phyloP scores from a whole-genome alignment of 768 basidiomycete species.

The Pulveroboletus sp. region DNA sequence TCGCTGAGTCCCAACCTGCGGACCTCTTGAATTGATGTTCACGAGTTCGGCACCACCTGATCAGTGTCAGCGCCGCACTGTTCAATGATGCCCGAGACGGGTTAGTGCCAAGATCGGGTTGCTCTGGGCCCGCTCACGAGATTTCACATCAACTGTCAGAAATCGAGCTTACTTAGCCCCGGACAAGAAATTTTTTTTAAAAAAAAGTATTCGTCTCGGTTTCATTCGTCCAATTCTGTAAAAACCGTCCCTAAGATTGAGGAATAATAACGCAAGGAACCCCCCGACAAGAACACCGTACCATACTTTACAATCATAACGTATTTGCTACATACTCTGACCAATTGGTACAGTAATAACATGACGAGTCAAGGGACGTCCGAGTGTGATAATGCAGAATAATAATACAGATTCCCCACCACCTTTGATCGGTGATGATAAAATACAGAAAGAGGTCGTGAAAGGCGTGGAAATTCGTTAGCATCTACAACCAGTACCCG shows the following conservation, averaged over 20 bases:
- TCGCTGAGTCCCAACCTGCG: conserved; percentile 19
- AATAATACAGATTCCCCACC: conserved; percentile 31
- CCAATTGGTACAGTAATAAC: conserved; percentile 22
- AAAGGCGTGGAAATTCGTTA: conserved; percentile 27
- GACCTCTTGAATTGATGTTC: conserved; percentile 10
- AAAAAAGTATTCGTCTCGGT: conserved; percentile 1
- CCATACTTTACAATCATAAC: conserved; percentile 35
- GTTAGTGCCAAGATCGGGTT: not conserved
- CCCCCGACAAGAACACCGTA: conserved; percentile 11
- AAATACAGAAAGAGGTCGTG: conserved; percentile 27
- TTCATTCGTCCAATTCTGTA: no score
- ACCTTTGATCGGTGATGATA: conserved; percentile 21
- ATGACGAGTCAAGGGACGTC: conserved; percentile 24
- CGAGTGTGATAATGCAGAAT: conserved; percentile 29
- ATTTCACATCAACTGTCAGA: conserved; percentile 18
- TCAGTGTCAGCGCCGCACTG: conserved; percentile 4
- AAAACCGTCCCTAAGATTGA: not conserved
- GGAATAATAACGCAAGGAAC: not conserved
- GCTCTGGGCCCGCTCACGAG: not conserved
- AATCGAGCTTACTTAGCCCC: no score
- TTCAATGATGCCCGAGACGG: conserved; percentile 6
- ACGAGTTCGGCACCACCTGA: conserved; percentile 8
- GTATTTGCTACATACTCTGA: conserved; percentile 32
- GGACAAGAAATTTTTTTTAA: no score
- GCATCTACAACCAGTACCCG: conserved; percentile 11